A percentile compares a stretch with the other conserved stretches of the same genome.
phyloP scores from a whole-genome alignment of 495 filamentous ascomycete species.

The Hyphodiscus hymeniophilus region DNA sequence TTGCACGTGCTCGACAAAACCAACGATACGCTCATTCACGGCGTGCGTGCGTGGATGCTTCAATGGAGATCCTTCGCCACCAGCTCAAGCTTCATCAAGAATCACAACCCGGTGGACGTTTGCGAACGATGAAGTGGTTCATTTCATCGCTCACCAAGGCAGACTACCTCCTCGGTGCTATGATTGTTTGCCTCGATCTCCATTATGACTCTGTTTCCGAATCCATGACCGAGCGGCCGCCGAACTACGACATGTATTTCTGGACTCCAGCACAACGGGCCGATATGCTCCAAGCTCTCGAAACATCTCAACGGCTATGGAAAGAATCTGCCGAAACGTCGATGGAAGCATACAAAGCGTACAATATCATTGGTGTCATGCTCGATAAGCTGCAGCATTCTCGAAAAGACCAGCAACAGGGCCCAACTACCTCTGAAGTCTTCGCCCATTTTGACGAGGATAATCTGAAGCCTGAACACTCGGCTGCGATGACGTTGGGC shows the following conservation, averaged over 20 bases:
- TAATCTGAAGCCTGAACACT: conserved; percentile 48
- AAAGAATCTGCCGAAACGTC: conserved; percentile 61
- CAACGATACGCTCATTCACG: conserved; percentile 73
- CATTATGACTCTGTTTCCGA: conserved; percentile 34
- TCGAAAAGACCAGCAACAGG: conserved; percentile 19
- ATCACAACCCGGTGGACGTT: conserved; percentile 60
- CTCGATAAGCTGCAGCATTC: conserved; percentile 49
- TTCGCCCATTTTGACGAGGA: conserved; percentile 23
- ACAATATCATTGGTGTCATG: conserved; percentile 69
- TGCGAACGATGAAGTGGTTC: conserved; percentile 66
- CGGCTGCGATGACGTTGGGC: conserved; percentile 74
- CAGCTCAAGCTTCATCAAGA: conserved; percentile 72
- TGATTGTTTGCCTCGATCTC: conserved; percentile 80
- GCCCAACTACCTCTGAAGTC: conserved; percentile 14
- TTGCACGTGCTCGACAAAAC: conserved; percentile 59
- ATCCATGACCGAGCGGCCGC: conserved; percentile 23
- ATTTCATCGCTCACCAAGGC: conserved; percentile 64
- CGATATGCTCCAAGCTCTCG: conserved; percentile 68
- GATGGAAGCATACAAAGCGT: conserved; percentile 86
- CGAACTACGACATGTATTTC: conserved; percentile 44
- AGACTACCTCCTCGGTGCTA: conserved; percentile 82
- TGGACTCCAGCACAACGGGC: conserved; percentile 64
- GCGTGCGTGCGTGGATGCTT: conserved; percentile 72
- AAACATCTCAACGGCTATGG: conserved; percentile 71
- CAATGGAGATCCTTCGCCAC: conserved; percentile 64